phyloP scores from a whole-genome alignment of 306 rosid species.

The Quercus berberidifolia region DNA sequence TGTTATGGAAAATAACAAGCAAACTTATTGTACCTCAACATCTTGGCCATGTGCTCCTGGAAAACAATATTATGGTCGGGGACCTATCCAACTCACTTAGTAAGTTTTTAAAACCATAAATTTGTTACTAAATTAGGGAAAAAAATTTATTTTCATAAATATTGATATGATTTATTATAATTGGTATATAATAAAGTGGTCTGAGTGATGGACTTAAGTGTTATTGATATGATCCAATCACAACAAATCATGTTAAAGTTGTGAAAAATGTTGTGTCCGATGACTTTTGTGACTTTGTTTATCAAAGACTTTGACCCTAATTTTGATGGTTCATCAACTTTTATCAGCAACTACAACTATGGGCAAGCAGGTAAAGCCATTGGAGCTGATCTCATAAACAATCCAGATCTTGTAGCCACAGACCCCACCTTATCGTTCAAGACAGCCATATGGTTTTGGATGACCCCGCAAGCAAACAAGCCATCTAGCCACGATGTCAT shows the following conservation, averaged over 20 bases:
- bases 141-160: too few species aligned
- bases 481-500: constrained; percentile 66
- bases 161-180: too few species aligned
- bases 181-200: too few species aligned
- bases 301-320: not conserved
- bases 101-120: not conserved
- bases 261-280: not conserved
- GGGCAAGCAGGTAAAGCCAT: constrained; percentile 50
- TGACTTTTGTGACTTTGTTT: too few species aligned
- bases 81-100: constrained; percentile 61
- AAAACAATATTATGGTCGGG: constrained; percentile 49
- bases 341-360: constrained; percentile 53
- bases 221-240: too few species aligned
- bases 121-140: not conserved
- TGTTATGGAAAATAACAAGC: constrained; percentile 17
- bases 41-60: constrained; percentile 49
- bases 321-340: not conserved
- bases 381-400: constrained; percentile 40
- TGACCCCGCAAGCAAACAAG: constrained; percentile 53
- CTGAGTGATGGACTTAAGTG: too few species aligned
- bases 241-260: not conserved
- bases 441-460: constrained; percentile 77
- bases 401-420: constrained; percentile 58
- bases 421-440: constrained; percentile 47
- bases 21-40: constrained; percentile 18